Evolutionary conservation across 495 filamentous ascomycete species (phyloP).

Genomic region (Penicillium simplicissimum): DNA sequence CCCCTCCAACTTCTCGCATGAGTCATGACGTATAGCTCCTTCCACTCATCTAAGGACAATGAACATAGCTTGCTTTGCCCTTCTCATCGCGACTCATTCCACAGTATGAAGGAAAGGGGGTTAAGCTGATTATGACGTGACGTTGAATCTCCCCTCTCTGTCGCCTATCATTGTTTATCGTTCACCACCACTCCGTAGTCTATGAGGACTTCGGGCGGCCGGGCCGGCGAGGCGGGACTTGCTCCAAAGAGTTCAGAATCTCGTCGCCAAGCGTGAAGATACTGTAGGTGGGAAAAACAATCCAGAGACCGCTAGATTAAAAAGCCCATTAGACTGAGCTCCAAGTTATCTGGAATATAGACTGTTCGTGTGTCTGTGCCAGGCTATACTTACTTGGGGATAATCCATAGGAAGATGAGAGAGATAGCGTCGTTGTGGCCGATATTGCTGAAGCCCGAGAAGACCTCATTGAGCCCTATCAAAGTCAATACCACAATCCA

Average conservation of each 20-base stretch:
- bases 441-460: slow-evolving; percentile 74
- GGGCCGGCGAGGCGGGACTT: slow-evolving; percentile 37
- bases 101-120: background rate
- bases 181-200: background rate
- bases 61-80: background rate
- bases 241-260: slow-evolving; percentile 66
- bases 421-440: slow-evolving; percentile 65
- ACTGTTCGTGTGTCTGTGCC: background rate
- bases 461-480: slow-evolving; percentile 74
- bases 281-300: slow-evolving; percentile 71
- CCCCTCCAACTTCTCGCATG: background rate
- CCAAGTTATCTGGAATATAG: background rate
- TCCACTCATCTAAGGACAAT: background rate
- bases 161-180: background rate
- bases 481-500: slow-evolving; percentile 8
- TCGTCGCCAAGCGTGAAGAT: slow-evolving; percentile 68
- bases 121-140: background rate
- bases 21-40: background rate
- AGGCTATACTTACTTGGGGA: slow-evolving; percentile 70
- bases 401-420: slow-evolving; percentile 69
- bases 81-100: background rate
- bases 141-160: background rate
- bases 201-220: slow-evolving; percentile 41
- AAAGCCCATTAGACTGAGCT: slow-evolving; percentile 10
- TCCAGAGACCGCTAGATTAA: slow-evolving; percentile 67